Conservation (phyloP, 768 basidiomycete genomes). For the Dioszegia aurantiaca region DNA sequence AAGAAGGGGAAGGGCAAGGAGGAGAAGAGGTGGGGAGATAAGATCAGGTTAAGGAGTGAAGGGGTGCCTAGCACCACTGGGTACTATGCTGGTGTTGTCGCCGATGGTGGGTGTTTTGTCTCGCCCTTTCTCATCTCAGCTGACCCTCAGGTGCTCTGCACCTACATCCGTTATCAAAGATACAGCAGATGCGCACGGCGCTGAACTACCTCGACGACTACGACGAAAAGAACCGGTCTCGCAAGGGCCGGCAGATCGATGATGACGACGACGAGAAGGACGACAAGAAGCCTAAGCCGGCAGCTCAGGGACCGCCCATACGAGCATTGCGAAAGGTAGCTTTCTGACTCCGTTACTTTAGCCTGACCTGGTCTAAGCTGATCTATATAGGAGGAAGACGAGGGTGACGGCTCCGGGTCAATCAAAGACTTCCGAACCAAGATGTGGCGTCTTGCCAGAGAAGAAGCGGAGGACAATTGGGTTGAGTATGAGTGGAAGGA, state of each 20-base stretch:
- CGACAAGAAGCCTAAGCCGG: slow-evolving; percentile 11
- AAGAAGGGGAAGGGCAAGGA: slow-evolving; percentile 35
- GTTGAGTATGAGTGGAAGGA: slow-evolving; percentile 34
- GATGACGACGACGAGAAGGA: slow-evolving; percentile 39
- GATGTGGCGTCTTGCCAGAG: slow-evolving; percentile 32
- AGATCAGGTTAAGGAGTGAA: slow-evolving; percentile 49
- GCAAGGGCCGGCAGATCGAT: slow-evolving; percentile 18
- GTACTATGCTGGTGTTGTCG: slow-evolving; percentile 50
- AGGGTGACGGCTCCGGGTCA: slow-evolving; percentile 41
- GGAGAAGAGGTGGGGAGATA: slow-evolving; percentile 46
- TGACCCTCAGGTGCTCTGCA: slow-evolving; percentile 48
- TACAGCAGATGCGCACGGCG: slow-evolving; percentile 50
- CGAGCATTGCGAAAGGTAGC: slow-evolving; percentile 3
- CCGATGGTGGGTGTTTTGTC: slow-evolving; percentile 45
- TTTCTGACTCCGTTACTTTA: neutral
- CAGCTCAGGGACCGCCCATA: slow-evolving; percentile 4
- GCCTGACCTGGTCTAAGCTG: neutral
- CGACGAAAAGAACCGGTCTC: slow-evolving; percentile 28
- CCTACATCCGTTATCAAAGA: slow-evolving; percentile 48
- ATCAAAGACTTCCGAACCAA: slow-evolving; percentile 46
- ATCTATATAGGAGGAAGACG: slow-evolving; percentile 27
- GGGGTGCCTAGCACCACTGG: slow-evolving; percentile 49
- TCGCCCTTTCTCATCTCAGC: no score
- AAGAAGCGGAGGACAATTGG: slow-evolving; percentile 43
- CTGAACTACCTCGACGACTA: slow-evolving; percentile 50